These are phyloP conservation scores for Astragalus membranaceus DNA, from an alignment of 306 rosid genomes.

Conservation along the genomic window DNA sequence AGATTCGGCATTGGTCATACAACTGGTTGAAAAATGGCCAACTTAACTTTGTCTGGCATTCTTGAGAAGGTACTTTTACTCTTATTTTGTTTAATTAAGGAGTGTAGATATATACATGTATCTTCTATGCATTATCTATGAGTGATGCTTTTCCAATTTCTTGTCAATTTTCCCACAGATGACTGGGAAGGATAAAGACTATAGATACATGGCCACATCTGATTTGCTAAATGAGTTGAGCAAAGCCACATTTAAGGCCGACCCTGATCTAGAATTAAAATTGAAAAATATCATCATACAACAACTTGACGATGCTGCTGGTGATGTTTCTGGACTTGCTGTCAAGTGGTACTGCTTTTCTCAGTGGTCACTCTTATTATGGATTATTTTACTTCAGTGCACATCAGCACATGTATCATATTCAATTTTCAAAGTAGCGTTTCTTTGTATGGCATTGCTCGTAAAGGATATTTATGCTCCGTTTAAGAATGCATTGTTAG, in stretches of 20 bases:
- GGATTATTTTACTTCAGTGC: not conserved
- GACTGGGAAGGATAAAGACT: conserved; percentile 96
- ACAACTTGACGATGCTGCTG: conserved; percentile 93
- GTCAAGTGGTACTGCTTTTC: conserved; percentile 63
- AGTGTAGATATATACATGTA: not conserved
- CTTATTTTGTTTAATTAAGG: not conserved
- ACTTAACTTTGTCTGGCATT: conserved; percentile 62
- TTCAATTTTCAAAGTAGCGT: not conserved
- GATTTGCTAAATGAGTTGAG: conserved; percentile 77
- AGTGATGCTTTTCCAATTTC: not conserved
- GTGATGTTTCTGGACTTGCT: conserved; percentile 90
- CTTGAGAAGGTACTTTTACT: conserved; percentile 62
- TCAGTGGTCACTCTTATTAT: not conserved
- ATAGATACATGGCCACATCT: conserved; percentile 91
- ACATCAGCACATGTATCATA: not conserved
- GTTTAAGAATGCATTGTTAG: not conserved
- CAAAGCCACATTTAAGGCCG: conserved; percentile 64
- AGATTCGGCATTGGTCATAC: not conserved
- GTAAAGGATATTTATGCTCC: not conserved
- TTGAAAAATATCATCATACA: conserved; percentile 70
- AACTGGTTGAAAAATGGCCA: conserved; percentile 47
- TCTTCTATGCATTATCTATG: not conserved
- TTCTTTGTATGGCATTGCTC: not conserved
- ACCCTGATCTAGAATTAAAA: conserved; percentile 67
- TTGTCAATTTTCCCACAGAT: conserved; percentile 37